Evolutionary conservation across 73 alveolate genomes (phyloP).

Genomic region (Tetrahymena elliotti): DNA sequence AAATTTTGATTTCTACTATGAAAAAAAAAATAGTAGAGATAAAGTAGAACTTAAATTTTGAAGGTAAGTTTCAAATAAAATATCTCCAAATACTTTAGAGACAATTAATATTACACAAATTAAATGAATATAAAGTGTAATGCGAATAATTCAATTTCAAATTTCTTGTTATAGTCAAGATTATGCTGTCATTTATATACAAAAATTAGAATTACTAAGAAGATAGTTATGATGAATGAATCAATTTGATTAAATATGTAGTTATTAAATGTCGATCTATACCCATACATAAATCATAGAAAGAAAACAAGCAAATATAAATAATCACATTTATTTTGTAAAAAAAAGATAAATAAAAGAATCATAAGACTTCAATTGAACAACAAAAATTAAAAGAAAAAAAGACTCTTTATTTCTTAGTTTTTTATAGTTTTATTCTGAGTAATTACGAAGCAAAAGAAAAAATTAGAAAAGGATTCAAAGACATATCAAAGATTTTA

Average conservation of each 20-base stretch:
- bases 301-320: not conserved
- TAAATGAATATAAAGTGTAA: not conserved
- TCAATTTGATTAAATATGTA: not conserved
- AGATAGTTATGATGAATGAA: not conserved
- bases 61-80: not conserved
- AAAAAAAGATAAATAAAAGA: not conserved
- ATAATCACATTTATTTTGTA: not conserved
- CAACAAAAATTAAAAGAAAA: not conserved
- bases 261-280: not conserved
- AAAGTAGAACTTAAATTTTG: not conserved
- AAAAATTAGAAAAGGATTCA: not conserved
- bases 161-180: not conserved
- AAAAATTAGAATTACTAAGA: not conserved
- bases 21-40: not conserved
- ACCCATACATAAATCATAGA: not conserved
- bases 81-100: not conserved
- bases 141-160: not conserved
- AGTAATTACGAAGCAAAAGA: not conserved
- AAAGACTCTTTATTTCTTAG: not conserved
- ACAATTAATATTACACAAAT: not conserved
- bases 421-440: not conserved
- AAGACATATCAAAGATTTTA: not conserved
- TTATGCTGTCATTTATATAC: not conserved
- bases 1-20: not conserved
- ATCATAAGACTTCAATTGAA: not conserved